These are phyloP conservation scores for Mycena chlorophos DNA, from an alignment of 768 basidiomycete species.

Conservation along the genomic window DNA sequence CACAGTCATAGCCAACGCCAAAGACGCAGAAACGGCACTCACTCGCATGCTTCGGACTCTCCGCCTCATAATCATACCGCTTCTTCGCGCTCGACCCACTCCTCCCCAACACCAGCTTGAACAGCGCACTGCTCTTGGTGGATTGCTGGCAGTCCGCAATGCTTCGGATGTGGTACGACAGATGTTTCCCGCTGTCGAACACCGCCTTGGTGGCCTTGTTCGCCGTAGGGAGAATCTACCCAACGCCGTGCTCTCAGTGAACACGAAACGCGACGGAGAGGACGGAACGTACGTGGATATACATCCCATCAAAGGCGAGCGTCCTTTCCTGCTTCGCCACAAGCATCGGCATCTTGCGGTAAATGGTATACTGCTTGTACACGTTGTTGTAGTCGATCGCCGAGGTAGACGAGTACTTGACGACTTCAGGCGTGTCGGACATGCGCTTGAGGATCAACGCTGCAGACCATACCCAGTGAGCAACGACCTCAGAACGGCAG, in stretches of 20 bases:
- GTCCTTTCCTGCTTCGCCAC: conserved; percentile 88
- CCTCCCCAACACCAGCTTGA: conserved; percentile 86
- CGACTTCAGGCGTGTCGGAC: conserved; percentile 66
- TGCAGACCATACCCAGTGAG: conserved; percentile 31
- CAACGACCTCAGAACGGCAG: neutral
- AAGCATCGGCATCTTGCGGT: conserved; percentile 92
- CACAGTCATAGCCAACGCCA: neutral
- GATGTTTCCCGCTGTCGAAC: conserved; percentile 87
- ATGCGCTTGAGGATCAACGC: conserved; percentile 93
- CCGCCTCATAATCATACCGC: conserved; percentile 96
- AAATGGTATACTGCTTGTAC: conserved; percentile 94
- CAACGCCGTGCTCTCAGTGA: too few species aligned
- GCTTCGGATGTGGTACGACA: conserved; percentile 89
- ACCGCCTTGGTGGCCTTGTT: conserved; percentile 74
- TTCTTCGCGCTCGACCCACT: conserved; percentile 69
- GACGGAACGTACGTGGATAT: conserved; percentile 68
- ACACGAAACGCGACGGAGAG: neutral
- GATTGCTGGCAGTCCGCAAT: conserved; percentile 84
- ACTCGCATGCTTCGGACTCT: conserved; percentile 80
- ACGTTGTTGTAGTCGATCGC: conserved; percentile 80
- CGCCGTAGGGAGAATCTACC: conserved; percentile 84
- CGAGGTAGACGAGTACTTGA: conserved; percentile 43
- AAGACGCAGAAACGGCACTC: conserved; percentile 29
- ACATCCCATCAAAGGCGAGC: conserved; percentile 92
- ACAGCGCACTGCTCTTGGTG: conserved; percentile 73